phyloP scores from a whole-genome alignment of 495 filamentous ascomycete species.

The Penicillium diatomitis region DNA sequence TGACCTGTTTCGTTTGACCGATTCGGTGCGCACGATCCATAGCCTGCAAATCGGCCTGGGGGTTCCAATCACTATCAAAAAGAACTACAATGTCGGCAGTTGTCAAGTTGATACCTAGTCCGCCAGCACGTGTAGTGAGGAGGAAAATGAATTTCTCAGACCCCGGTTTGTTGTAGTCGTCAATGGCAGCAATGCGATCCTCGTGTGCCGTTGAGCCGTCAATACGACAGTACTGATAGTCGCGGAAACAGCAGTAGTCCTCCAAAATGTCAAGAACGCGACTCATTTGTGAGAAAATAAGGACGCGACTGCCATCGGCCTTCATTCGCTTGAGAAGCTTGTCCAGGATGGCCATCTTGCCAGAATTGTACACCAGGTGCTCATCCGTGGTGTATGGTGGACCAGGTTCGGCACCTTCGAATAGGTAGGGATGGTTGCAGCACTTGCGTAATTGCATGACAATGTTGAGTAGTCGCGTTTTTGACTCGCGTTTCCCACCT shows the following conservation, averaged over 20 bases:
- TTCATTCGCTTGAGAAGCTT: slow-evolving; percentile 80
- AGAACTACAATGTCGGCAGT: slow-evolving; percentile 93
- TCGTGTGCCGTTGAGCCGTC: slow-evolving; percentile 96
- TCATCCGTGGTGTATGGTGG: slow-evolving; percentile 98
- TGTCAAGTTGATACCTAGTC: slow-evolving; percentile 97
- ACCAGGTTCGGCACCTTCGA: slow-evolving; percentile 95
- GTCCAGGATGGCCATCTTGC: slow-evolving; percentile 97
- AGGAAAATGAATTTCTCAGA: slow-evolving; percentile 98
- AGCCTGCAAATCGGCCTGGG: slow-evolving; percentile 94
- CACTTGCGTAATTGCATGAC: slow-evolving; percentile 99
- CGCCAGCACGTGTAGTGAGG: slow-evolving; percentile 93
- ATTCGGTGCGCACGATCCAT: slow-evolving; percentile 99
- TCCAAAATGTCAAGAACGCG: slow-evolving; percentile 94
- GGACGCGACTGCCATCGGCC: slow-evolving; percentile 76
- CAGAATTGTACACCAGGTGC: slow-evolving; percentile 86
- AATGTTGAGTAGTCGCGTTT: slow-evolving; percentile 97
- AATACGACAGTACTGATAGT: slow-evolving; percentile 94
- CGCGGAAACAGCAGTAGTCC: slow-evolving; percentile 94
- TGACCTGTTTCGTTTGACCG: slow-evolving; percentile 95
- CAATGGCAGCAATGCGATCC: slow-evolving; percentile 94
- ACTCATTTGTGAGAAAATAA: slow-evolving; percentile 99
- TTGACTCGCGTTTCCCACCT: slow-evolving; percentile 93
- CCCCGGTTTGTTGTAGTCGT: slow-evolving; percentile 92
- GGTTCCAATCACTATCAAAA: slow-evolving; percentile 99
- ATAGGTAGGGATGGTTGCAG: slow-evolving; percentile 98